These are phyloP conservation scores for Pogostemon cablin DNA, from an alignment of 257 asterid genomes.

Conservation along the genomic window DNA sequence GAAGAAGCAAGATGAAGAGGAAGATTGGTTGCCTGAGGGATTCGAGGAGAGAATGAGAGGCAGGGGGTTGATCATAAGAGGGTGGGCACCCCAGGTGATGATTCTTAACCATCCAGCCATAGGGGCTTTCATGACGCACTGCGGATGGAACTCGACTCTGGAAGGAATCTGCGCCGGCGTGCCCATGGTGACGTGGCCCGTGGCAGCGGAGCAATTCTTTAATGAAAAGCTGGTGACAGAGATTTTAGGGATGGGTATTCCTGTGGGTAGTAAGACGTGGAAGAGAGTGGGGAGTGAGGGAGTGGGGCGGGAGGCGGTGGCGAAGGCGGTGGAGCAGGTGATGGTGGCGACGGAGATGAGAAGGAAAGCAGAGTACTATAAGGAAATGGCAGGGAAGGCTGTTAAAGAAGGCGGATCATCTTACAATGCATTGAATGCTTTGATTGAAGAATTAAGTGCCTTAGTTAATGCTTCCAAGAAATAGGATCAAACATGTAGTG, in stretches of 20 bases:
- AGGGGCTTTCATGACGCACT: conserved; percentile 47
- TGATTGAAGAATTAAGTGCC: conserved; percentile 43
- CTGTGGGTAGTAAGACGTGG: conserved; percentile 48
- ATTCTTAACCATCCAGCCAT: conserved; percentile 38
- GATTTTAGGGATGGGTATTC: conserved; percentile 40
- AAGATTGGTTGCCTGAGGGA: conserved; percentile 57
- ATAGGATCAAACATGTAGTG: no score
- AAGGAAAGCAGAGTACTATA: conserved; percentile 32
- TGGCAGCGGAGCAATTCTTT: conserved; percentile 45
- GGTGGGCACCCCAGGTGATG: conserved; percentile 75
- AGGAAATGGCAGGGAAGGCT: conserved; percentile 47
- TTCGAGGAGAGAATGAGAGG: conserved; percentile 51
- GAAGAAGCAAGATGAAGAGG: conserved; percentile 26
- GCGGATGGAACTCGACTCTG: conserved; percentile 49
- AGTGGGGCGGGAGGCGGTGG: conserved; percentile 45
- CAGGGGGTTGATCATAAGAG: conserved; percentile 60
- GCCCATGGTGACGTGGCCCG: conserved; percentile 61
- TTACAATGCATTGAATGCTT: conserved; percentile 39
- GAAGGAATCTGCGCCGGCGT: conserved; percentile 43
- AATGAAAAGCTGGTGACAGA: conserved; percentile 51
- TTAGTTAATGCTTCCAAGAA: conserved; percentile 12
- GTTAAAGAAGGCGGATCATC: conserved; percentile 74
- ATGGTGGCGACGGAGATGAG: conserved; percentile 49
- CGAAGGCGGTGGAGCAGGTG: conserved; percentile 38
- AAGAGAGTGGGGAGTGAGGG: conserved; percentile 35